Evolutionary conservation across 2,329 filamentous ascomycete species (phyloP).

Genomic region (Cladobotryum protrusum): DNA sequence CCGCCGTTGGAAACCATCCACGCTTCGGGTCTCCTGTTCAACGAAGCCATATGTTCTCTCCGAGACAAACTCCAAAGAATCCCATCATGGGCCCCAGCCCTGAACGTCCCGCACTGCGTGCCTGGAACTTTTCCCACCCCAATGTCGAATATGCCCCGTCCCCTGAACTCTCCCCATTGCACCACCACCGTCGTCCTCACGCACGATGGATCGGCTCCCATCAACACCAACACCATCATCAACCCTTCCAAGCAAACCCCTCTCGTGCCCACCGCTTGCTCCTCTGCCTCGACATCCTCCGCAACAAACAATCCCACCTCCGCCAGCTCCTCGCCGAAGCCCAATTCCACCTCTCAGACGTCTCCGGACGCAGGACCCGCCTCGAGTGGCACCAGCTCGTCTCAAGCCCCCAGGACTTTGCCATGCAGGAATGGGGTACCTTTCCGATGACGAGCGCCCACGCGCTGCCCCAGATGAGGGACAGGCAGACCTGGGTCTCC

Average conservation of each 20-base stretch:
- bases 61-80: not conserved
- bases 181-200: no score
- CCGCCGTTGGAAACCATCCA: no score
- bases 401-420: constrained; percentile 2
- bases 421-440: constrained; percentile 2
- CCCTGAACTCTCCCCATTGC: no score
- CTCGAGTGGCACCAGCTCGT: constrained; percentile 4
- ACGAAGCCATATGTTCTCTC: not conserved
- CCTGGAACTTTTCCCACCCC: not conserved
- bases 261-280: no score
- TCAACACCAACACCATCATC: no score
- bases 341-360: not conserved
- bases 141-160: not conserved
- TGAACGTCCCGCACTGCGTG: not conserved
- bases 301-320: not conserved
- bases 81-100: not conserved
- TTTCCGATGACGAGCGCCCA: not conserved
- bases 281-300: constrained; percentile 2
- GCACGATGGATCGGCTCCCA: no score
- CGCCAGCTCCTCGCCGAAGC: not conserved
- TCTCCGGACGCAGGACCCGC: not conserved
- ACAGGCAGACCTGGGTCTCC: not conserved
- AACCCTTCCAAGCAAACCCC: no score
- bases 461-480: not conserved
- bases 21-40: no score